Evolutionary conservation across 495 filamentous ascomycete species (phyloP).

Genomic region (Penicillium dipodomyicola): DNA sequence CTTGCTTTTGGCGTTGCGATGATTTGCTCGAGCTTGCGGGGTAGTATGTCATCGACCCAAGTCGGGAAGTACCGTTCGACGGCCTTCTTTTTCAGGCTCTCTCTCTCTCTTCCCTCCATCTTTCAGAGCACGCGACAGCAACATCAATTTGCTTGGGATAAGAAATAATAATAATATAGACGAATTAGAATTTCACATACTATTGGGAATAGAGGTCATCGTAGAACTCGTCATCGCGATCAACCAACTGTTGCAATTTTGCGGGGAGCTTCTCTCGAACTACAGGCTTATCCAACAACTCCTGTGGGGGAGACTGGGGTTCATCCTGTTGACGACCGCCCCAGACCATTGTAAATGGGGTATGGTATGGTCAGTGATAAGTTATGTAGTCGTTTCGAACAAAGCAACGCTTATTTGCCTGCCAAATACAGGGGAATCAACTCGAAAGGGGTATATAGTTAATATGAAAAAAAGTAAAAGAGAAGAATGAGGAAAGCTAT

Average conservation of each 20-base stretch:
- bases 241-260: conserved; percentile 68
- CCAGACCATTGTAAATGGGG: conserved; percentile 34
- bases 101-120: background rate
- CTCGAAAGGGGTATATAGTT: background rate
- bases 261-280: conserved; percentile 62
- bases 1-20: conserved; percentile 3
- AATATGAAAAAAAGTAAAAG: background rate
- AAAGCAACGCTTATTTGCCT: background rate
- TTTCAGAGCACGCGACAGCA: conserved; percentile 4
- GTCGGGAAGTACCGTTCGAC: conserved; percentile 4
- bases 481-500: conserved; percentile 3
- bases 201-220: conserved; percentile 75
- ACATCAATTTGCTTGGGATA: background rate
- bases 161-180: conserved; percentile 1
- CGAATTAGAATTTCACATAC: conserved; percentile 52
- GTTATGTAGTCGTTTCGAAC: background rate
- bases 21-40: conserved; percentile 1
- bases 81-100: background rate
- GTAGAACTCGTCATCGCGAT: conserved; percentile 75
- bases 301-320: conserved; percentile 22
- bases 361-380: background rate
- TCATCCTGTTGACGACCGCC: conserved; percentile 32
- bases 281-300: conserved; percentile 49
- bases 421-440: background rate
- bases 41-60: conserved; percentile 11